Evolutionary conservation across 768 basidiomycete species (phyloP), one percentile per base, ranked within the genome.

Genomic region (Boletus subparvulus): DNA sequence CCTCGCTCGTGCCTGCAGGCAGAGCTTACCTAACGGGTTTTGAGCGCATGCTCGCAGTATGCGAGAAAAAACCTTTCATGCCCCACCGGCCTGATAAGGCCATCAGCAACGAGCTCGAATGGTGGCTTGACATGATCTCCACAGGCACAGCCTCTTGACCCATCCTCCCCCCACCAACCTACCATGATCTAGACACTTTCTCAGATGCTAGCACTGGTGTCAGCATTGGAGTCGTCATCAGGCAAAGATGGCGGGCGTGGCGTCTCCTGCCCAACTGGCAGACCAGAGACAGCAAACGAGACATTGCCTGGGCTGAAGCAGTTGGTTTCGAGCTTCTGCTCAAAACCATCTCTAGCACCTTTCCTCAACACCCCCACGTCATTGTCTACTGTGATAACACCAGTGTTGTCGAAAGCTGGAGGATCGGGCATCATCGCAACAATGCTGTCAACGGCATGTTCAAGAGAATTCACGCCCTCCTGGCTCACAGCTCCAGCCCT

Each of bases 1-100:
- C 64, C 21, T 47, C 64, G 0, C 60, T 78, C 0, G 26, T 75
- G 2, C 72, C 72, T 0, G 41, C 4, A 19, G 73, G 68, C n/a
- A 67, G 73, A 2, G 73, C 78, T 0, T 78, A 76, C 58, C 71
- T 81, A 53, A 78, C 74, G 46, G 46, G 47, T 11, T 54, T 81
- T 30, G 75, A 81, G 54, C n/a, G 66, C 58, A 73, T 79, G 65
- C 47, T 81, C 1, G 61, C 62, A 0, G 28, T 65, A 1, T 73
- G 64, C 52, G 47, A 37, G n/a, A 14, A 71, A 8, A 41, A 61
- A 59, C 77, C 76, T n/a, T 74, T 75, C 65, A 32, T 61, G n/a
- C 75, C 67, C 7, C 67, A 59, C 6, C n/a, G 8, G 3, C 40
- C 55, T 0, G 33, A 44, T 1, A 61, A 61, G 10, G 0, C 1